phyloP scores from a whole-genome alignment of 208 protist species.

The Naegleria gruberi region DNA sequence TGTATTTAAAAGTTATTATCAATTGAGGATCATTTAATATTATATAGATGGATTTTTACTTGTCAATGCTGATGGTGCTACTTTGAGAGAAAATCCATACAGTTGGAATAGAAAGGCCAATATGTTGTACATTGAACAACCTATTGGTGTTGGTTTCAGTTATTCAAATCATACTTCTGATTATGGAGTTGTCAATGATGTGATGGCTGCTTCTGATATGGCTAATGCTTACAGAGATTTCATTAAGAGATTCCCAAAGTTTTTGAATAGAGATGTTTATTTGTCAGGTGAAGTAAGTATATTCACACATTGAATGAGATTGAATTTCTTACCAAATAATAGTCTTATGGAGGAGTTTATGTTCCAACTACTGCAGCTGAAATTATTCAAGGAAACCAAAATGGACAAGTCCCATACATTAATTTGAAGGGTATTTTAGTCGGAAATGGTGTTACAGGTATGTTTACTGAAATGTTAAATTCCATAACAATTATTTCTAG shows the following conservation, averaged over 20 bases:
- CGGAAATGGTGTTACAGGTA: slow-evolving; percentile 9
- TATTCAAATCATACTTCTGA: slow-evolving; percentile 17
- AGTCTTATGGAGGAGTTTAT: slow-evolving; percentile 58
- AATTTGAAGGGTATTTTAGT: slow-evolving; percentile 28
- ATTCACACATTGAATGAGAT: too few species aligned
- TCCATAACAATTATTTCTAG: too few species aligned
- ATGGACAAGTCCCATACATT: slow-evolving; percentile 54
- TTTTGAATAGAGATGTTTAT: slow-evolving; percentile 57
- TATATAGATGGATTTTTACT: slow-evolving; percentile 4
- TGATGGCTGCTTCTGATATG: slow-evolving; percentile 23
- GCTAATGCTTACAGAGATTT: slow-evolving; percentile 28
- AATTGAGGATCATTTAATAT: too few species aligned
- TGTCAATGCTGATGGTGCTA: slow-evolving; percentile 7
- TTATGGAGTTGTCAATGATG: slow-evolving; percentile 16
- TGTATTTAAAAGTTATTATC: too few species aligned
- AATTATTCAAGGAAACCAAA: slow-evolving; percentile 56
- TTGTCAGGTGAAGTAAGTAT: slow-evolving; percentile 50
- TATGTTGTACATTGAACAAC: slow-evolving; percentile 36
- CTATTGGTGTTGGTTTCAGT: slow-evolving; percentile 28
- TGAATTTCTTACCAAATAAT: too few species aligned
- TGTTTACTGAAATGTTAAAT: too few species aligned
- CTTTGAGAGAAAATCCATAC: slow-evolving; percentile 29
- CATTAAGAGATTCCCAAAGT: slow-evolving; percentile 42
- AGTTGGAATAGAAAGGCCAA: slow-evolving; percentile 38
- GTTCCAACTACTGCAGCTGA: slow-evolving; percentile 49